phyloP scores from a whole-genome alignment of 495 filamentous ascomycete genomes.

The Penicillium paxilli region DNA sequence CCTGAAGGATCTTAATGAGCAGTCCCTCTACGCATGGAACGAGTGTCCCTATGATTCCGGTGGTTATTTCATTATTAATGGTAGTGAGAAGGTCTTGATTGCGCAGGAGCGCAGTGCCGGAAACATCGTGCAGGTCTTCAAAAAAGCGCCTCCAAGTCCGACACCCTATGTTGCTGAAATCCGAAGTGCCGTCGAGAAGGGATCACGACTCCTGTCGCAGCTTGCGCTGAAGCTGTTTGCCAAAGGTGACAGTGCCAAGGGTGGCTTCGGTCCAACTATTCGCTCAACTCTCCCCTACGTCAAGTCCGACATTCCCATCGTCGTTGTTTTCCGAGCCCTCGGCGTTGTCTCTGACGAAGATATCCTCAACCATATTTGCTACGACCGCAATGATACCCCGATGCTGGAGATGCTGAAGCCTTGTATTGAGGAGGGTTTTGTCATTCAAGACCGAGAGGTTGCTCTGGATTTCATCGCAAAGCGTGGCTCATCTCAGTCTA shows the following conservation, averaged over 20 bases:
- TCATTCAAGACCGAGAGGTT: slow-evolving; percentile 94
- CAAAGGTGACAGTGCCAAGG: slow-evolving; percentile 75
- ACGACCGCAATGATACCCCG: slow-evolving; percentile 88
- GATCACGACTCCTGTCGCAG: slow-evolving; percentile 87
- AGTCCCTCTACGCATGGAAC: slow-evolving; percentile 79
- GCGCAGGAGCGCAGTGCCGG: slow-evolving; percentile 96
- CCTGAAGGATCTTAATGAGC: slow-evolving; percentile 75
- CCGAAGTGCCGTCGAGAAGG: slow-evolving; percentile 93
- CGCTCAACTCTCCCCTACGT: slow-evolving; percentile 89
- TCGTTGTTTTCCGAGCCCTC: slow-evolving; percentile 90
- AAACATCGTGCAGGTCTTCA: slow-evolving; percentile 98
- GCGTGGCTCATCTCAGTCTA: slow-evolving; percentile 69
- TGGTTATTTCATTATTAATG: slow-evolving; percentile 99
- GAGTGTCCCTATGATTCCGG: slow-evolving; percentile 98
- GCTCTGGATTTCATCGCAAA: slow-evolving; percentile 95
- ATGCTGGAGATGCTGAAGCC: slow-evolving; percentile 98
- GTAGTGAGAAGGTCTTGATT: slow-evolving; percentile 98
- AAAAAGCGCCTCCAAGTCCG: slow-evolving; percentile 83
- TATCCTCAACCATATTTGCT: slow-evolving; percentile 96
- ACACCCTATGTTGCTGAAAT: slow-evolving; percentile 95
- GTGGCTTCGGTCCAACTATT: slow-evolving; percentile 81
- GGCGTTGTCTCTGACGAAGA: slow-evolving; percentile 98
- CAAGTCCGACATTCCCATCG: slow-evolving; percentile 89
- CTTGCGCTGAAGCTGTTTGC: slow-evolving; percentile 84
- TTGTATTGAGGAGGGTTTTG: slow-evolving; percentile 93